Evolutionary conservation across 2,329 filamentous ascomycete genomes (phyloP).

Genomic region (Lasiodiplodia theobromae): DNA sequence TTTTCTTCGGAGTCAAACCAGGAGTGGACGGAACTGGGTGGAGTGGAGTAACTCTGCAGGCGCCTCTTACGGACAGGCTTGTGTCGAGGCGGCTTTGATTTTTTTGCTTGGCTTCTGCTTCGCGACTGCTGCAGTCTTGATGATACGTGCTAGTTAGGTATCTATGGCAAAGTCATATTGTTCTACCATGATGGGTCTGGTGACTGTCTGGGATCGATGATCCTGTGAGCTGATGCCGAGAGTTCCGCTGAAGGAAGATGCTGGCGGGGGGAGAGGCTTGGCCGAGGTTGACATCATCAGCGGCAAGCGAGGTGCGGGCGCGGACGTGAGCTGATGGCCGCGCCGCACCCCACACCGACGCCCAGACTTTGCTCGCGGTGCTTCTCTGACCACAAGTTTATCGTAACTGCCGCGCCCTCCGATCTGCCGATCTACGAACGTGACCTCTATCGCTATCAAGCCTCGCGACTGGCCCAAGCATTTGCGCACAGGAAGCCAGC

Average conservation of each 20-base stretch:
- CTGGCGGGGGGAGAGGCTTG: slow-evolving; percentile 8
- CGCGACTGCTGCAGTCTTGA: slow-evolving; percentile 12
- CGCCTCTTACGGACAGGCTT: slow-evolving; percentile 28
- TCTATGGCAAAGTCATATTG: slow-evolving; percentile 20
- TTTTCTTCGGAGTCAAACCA: slow-evolving; percentile 18
- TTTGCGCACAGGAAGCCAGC: neutral
- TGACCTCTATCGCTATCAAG: neutral
- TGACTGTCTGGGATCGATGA: neutral
- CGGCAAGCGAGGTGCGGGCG: slow-evolving; percentile 15
- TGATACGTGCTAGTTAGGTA: slow-evolving; percentile 19
- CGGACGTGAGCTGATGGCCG: neutral
- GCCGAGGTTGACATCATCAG: slow-evolving; percentile 22
- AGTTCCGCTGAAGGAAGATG: slow-evolving; percentile 24
- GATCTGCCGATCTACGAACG: slow-evolving; percentile 16
- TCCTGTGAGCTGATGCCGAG: slow-evolving; percentile 8
- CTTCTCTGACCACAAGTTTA: slow-evolving; percentile 27
- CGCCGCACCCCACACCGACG: slow-evolving; percentile 21
- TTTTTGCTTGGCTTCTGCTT: slow-evolving; percentile 11
- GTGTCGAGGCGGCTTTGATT: slow-evolving; percentile 28
- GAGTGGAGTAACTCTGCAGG: slow-evolving; percentile 14
- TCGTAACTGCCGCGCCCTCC: slow-evolving; percentile 15
- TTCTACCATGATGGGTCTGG: slow-evolving; percentile 2
- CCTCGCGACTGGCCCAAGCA: neutral
- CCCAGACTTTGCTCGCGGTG: slow-evolving; percentile 13
- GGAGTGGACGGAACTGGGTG: slow-evolving; percentile 16